Evolutionary conservation across 139 green algal species (phyloP), one percentile per base, ranked within the genome.

Genomic region (Tetradesmus lagerheimii): DNA sequence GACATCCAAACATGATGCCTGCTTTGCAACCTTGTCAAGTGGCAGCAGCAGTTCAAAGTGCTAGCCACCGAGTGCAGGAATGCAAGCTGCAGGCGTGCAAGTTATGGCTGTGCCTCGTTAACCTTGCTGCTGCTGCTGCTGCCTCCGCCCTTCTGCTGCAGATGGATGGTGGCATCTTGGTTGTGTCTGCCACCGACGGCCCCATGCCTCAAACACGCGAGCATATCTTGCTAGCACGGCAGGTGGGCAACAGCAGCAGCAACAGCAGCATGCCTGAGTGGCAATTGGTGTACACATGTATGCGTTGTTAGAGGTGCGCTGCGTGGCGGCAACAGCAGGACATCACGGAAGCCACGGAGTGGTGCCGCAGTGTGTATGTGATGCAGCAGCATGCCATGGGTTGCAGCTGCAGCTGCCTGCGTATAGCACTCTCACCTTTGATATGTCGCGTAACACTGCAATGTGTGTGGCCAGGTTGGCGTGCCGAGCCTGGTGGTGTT

Each of bases 161-260:
- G 96, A 99, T 99, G 98, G 98, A 99, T 83, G 98, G 98, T 16
- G 98, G 95, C 35, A 99, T 99, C 62, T 92, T 99, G 67, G 98
- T 99, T 82, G 98, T 99, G 62, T 98, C 96, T 35, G 98, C 98
- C 2, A 95, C 97, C 31, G 98, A 99, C 80, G 98, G 98, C 0
- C 98, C 98, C 80, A 99, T 99, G 98, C 98, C 98, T 9, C 98
- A 99, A 88, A 99, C 98, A n/a, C 92, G 98, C 0, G 98, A 99
- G 90, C 97, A 99, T 91, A 99, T 99, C 83, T 93, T 99, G 41
- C 93, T 99, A 25, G 96, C 98, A 2, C 93, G 97, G 31, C 98
- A 99, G 94, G 96, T 98, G 77, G 15, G 34, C 25, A 47, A 2
- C 37, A 29, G 37, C 37, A 47, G 76, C 76, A 57, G 76, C 57